phyloP scores from a whole-genome alignment of 176 grass and related monocot species.

The Phoenix roebelenii region DNA sequence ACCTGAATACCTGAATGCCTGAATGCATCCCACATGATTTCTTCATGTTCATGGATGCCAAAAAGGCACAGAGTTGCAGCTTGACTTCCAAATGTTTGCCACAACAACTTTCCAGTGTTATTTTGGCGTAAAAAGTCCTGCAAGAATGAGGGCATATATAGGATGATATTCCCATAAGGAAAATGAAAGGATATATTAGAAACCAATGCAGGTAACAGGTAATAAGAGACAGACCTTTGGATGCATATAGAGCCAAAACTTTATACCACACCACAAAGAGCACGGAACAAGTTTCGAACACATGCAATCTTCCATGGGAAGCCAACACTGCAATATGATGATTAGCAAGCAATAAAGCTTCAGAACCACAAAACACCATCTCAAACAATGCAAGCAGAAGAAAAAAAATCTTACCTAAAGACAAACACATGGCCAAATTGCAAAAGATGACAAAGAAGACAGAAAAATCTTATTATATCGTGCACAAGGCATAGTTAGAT shows the following conservation, averaged over 20 bases:
- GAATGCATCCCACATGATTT: slow-evolving; percentile 93
- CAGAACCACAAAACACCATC: not conserved
- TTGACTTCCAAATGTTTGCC: slow-evolving; percentile 76
- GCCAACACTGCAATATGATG: slow-evolving; percentile 58
- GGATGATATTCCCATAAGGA: not conserved
- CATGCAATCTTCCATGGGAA: slow-evolving; percentile 85
- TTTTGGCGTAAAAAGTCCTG: slow-evolving; percentile 95
- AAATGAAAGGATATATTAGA: not conserved
- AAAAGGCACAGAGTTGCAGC: slow-evolving; percentile 72
- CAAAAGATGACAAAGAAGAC: too few relatives aligned
- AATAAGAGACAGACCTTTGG: slow-evolving; percentile 52
- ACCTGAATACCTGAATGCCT: slow-evolving; percentile 92
- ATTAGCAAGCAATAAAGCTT: not conserved
- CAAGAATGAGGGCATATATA: slow-evolving; percentile 16
- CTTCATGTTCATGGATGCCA: slow-evolving; percentile 82
- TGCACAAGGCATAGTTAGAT: too few relatives aligned
- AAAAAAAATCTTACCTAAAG: not conserved
- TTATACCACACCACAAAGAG: slow-evolving; percentile 49
- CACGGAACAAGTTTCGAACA: slow-evolving; percentile 46
- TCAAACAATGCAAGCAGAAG: not conserved
- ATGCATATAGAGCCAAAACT: slow-evolving; percentile 95
- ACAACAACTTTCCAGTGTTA: slow-evolving; percentile 93
- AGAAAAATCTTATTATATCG: too few relatives aligned
- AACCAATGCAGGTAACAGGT: slow-evolving; percentile 2
- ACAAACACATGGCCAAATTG: too few relatives aligned